Evolutionary conservation across 495 filamentous ascomycete genomes (phyloP), one percentile per base, ranked within the genome.

Genomic region (Tuber brumale): DNA sequence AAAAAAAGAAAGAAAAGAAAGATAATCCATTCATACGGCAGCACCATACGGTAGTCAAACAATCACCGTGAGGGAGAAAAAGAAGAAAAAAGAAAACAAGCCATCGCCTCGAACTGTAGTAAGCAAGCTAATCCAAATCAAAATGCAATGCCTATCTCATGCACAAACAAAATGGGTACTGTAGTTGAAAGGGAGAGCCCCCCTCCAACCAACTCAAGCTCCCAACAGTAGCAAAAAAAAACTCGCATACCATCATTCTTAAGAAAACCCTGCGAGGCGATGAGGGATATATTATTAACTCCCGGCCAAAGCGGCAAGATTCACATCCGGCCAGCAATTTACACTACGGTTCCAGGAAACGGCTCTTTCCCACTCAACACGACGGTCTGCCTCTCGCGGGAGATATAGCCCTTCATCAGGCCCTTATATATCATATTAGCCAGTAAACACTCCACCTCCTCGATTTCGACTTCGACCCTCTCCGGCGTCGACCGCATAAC

Each of bases 381-480:
- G 31, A 98, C 91, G 72, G 91, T 93, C 74, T 92, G 92, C 70
- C 90, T 90, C 72, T 97, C 94, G 75, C 94, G 93, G 43, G 93
- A 89, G 77, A 99, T 98, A 85, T 99, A 99, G 73, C 95, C 95
- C 85, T 97, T 99, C 91, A 98, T 97, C 21, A 95, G 87, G 74
- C 92, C 91, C 93, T 99, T 99, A 86, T 98, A 98, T 51, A 98
- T 97, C 86, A 96, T 90, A 81, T 97, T 97, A 9, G 96, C 92
- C 78, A 99, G 79, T 76, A 97, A 82, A 84, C 96, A 98, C 85
- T 99, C 95, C 35, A 99, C 94, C 85, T 98, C 95, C 84, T 99
- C 95, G 35, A 87, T 88, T 78, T 97, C 94, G 51, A 95, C 86
- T 18, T 87, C 87, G 79, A 90, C 89, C 87, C 57, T 87, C 86